Base-by-base conservation (phyloP, 2,329 filamentous ascomycete species). In the Metarhizium humberi region DNA sequence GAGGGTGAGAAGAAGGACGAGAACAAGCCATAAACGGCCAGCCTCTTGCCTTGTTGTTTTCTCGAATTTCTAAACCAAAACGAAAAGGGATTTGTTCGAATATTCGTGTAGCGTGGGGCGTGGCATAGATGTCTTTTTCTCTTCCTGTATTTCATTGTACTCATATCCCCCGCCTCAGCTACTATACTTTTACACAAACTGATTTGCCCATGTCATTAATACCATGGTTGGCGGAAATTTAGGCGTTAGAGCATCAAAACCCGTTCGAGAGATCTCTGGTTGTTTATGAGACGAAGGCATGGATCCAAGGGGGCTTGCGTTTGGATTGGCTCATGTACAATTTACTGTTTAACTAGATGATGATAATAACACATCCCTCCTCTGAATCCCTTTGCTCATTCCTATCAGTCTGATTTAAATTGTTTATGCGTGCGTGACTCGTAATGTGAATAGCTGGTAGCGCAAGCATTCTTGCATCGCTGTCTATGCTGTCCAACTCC, bases 1-100 rank as follows among this genome's bases (percentile, higher is more conserved):
- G 85, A 88, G 71, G 84, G 79, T 62, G 85, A 91, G 78, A 88
- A 88, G 81, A 91, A 91, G 84, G 81, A 79, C 62, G 82, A 87
- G 75, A 80, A 76, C 76, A 86, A 86, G 81, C 80, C 80, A 66
- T 84, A 80, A 82, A 70, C 60, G 62, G 60, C 51, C 52, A 57
- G 62, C 4, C 18, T 50, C 6, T 13, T 38, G 5, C n/a, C 49
- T 38, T 51, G 43, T 18, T 48, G 11, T 30, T 30, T 6, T 34
- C n/a, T 63, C 59, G 61, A 34, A 34, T 59, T 38, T 54, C 55
- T 32, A 51, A 59, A 34, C 25, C 38, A 40, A 43, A 38, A 46
- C 18, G 38, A 30, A 54, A 43, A 51, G 40, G 20, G 59, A 62
- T 52, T 58, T 66, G 65, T 64, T 63, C 54, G 56, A 65, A 62